Evolutionary conservation across 441 rosid genomes (phyloP), one percentile per base, ranked within the genome.

Genomic region (Macaranga tanarius): DNA sequence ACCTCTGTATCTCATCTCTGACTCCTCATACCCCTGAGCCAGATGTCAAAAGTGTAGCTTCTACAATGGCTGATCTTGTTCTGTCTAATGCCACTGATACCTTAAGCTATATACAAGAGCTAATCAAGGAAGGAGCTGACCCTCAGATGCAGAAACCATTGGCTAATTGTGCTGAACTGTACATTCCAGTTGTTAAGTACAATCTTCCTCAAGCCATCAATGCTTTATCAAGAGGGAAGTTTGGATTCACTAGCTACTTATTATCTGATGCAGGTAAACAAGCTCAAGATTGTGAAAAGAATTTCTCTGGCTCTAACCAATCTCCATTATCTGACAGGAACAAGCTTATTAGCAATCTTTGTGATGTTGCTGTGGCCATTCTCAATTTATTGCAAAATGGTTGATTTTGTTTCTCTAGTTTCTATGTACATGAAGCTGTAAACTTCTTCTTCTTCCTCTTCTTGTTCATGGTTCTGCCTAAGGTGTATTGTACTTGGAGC

Each of bases 161-260:
- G 75, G 98, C 95, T 31, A 69, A 86, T 7, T 93, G 98, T 28
- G 96, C 96, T 0, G 96, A 93, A 70, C 56, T 91, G 20, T 91
- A 93, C 78, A 87, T 91, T 42, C 96, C 96, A 6, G 90, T 91
- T 13, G 96, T 93, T 7, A 75, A 74, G 84, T 93, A 88, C 79
- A 92, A 82, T 66, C 88, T 93, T 19, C 98, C 98, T 65, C 96
- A 93, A 69, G 97, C 96, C 58, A 92, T 89, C 22, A 82, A 75
- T 1, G 93, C 97, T 23, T 80, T 91, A 73, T 48, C 54, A 25
- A 80, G 83, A 61, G 88, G 90, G 0, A 80, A 75, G 40, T 86
- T 77, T 12, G 90, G 83, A 3, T 90, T 91, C 67, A 91, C 97
- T 5, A 69, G 64, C 16, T 86, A 93, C 23, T 87, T 79, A 0